Base-by-base conservation (phyloP, 208 protist species). In the Spongospora subterranea region DNA sequence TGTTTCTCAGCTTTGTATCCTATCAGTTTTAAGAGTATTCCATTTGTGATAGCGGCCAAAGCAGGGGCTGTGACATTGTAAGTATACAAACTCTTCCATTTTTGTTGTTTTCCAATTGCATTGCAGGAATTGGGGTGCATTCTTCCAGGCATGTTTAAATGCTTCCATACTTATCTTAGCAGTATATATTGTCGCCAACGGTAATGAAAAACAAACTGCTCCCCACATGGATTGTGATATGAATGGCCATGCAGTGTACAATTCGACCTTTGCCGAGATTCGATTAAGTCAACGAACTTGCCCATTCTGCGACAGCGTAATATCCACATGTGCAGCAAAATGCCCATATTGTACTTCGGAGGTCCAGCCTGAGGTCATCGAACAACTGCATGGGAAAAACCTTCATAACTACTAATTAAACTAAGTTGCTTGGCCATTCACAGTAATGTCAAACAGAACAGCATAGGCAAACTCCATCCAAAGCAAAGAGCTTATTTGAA, bases 61-160 rank as follows among this genome's bases (percentile, higher is more conserved):
- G 71, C 71, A 13, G 71, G 71, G n/a, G 71, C 71, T 35, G 71
- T 82, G 17, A 82, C 40, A 39, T n/a, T 82, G 71, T 82, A 82
- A 20, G 71, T 82, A 6, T 39, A 6, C 17, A 39, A 43, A 35
- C 71, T 6, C 40, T 35, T 82, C 17, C 71, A 6, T 35, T 13
- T 40, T 82, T 35, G 35, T 35, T 29, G 54, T 29, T 65, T 6
- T 82, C 17, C 17, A 13, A 43, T 6, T 43, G 6, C 71, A 35
- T 35, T 20, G n/a, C 17, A 82, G 71, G 71, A 82, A 82, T n/a
- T 82, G 71, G 71, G 71, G 71, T 43, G 71, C 71, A 20, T 82
- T 82, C 71, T 20, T 82, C n/a, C 71, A 82, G 35, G 6, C 71
- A 6, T 82, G n/a, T 6, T n/a, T 82, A 6, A 82, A 82, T n/a